phyloP scores from a whole-genome alignment of 352 stramenopile genomes.

The Globisporangium spiculum region DNA sequence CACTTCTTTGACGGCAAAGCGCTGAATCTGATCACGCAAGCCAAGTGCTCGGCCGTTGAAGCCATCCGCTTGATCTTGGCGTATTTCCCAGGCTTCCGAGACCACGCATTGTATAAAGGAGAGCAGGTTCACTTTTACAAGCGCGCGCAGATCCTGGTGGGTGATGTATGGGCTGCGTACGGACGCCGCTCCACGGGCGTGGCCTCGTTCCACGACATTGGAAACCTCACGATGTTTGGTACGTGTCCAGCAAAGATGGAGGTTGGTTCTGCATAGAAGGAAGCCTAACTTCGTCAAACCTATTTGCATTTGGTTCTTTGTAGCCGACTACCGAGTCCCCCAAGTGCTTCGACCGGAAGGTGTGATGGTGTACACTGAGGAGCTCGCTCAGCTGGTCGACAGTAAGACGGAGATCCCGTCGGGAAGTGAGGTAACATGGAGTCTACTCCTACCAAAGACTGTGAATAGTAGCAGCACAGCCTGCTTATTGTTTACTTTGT shows the following conservation, averaged over 20 bases:
- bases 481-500: not conserved
- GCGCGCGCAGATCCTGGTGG: slow-evolving; percentile 86
- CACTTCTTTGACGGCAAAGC: slow-evolving; percentile 45
- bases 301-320: not conserved
- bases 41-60: slow-evolving; percentile 53
- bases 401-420: slow-evolving; percentile 52
- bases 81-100: slow-evolving; percentile 81
- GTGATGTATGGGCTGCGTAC: slow-evolving; percentile 86
- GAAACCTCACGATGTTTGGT: slow-evolving; percentile 88
- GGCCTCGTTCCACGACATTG: slow-evolving; percentile 77
- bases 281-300: not conserved
- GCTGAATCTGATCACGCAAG: slow-evolving; percentile 51
- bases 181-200: slow-evolving; percentile 42
- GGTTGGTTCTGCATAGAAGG: not conserved
- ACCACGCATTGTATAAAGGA: slow-evolving; percentile 81
- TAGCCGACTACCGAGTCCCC: slow-evolving; percentile 87
- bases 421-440: slow-evolving; percentile 48
- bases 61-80: slow-evolving; percentile 63
- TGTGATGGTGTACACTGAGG: slow-evolving; percentile 58
- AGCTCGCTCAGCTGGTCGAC: slow-evolving; percentile 49
- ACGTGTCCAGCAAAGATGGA: slow-evolving; percentile 1
- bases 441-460: not conserved
- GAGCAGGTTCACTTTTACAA: slow-evolving; percentile 90
- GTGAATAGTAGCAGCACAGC: not conserved
- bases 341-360: slow-evolving; percentile 72